Base-by-base conservation (phyloP, 2,329 filamentous ascomycete species). In the Colletotrichum paranaense region DNA sequence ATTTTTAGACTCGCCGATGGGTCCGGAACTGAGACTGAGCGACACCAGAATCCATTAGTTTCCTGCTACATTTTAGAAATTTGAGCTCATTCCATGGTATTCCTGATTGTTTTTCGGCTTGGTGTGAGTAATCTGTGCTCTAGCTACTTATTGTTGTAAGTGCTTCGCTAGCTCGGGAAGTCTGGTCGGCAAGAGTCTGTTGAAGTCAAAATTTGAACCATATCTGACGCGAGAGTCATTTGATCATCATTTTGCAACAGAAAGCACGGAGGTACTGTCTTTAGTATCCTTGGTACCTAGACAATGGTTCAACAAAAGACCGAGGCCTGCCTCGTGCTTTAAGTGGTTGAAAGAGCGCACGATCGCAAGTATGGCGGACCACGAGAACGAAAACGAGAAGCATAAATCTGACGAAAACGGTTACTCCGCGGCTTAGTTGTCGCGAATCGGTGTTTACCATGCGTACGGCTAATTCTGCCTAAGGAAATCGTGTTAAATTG, bases 231-330 rank as follows among this genome's bases (percentile, higher is more conserved):
- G 19, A 6, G 9, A 49, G 7, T n/a, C 42, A n/a, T n/a, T n/a
- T 8, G 8, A 11, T 11, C 19, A 4, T 22, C 8, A n/a, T 49
- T 22, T 49, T 8, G 19, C 42, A 8, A 49, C 12, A 3, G 42
- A 49, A 3, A 22, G 1, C 1, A 11, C 4, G 8, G 8, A n/a
- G 1, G n/a, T n/a, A 4, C 2, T n/a, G n/a, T 11, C 19, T 11
- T 49, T 8, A n/a, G 42, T 49, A 8, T 49, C 16, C 42, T 19
- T 49, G 7, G 38, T 42, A 42, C 14, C 5, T 42, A 42, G 16
- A 9, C 1, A n/a, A 9, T 19, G 42, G 19, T 9, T n/a, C 19
- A 19, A 49, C 42, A 8, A 22, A 49, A 22, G 42, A n/a, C 19
- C 19, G 16, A 19, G 16, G 8, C 6, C 19, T 49, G 42, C 19